Percentiles rank a stretch among this genome's conserved stretches.
These are phyloP conservation scores for Fusarium incarnatum DNA, from an alignment of 2,329 filamentous ascomycete species.

Conservation along the genomic window DNA sequence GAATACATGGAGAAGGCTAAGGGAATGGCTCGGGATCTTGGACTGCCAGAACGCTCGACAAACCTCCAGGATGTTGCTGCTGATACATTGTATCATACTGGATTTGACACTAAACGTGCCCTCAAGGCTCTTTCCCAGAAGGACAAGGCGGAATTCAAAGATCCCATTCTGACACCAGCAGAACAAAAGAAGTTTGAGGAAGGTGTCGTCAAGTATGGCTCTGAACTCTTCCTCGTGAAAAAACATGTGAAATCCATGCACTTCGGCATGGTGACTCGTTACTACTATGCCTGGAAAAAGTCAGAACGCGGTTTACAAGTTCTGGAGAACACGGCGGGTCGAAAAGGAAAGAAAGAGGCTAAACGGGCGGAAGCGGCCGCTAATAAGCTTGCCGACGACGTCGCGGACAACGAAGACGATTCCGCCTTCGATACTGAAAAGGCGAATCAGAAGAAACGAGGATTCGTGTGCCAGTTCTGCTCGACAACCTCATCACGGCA, in stretches of 20 bases:
- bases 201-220: slow-evolving; percentile 88
- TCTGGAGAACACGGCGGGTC: slow-evolving; percentile 88
- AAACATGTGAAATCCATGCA: slow-evolving; percentile 87
- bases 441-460: slow-evolving; percentile 79
- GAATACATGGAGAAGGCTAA: slow-evolving; percentile 80
- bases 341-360: slow-evolving; percentile 90
- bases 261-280: slow-evolving; percentile 85
- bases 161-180: slow-evolving; percentile 80
- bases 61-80: slow-evolving; percentile 90
- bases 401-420: slow-evolving; percentile 92
- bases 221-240: slow-evolving; percentile 85
- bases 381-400: slow-evolving; percentile 87
- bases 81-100: slow-evolving; percentile 75
- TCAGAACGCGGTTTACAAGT: slow-evolving; percentile 85
- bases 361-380: slow-evolving; percentile 77
- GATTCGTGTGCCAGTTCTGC: slow-evolving; percentile 96
- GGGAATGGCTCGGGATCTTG: slow-evolving; percentile 71
- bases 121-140: slow-evolving; percentile 75
- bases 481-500: slow-evolving; percentile 81
- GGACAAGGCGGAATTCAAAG: slow-evolving; percentile 80
- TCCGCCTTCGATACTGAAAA: slow-evolving; percentile 95
- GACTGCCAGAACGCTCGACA: slow-evolving; percentile 80
- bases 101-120: slow-evolving; percentile 78
- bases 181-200: slow-evolving; percentile 94
- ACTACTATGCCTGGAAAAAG: slow-evolving; percentile 99